Evolutionary conservation across 805 yeast genomes (phyloP), one percentile per base, ranked within the genome.

Genomic region (Schwanniomyces polymorphus): DNA sequence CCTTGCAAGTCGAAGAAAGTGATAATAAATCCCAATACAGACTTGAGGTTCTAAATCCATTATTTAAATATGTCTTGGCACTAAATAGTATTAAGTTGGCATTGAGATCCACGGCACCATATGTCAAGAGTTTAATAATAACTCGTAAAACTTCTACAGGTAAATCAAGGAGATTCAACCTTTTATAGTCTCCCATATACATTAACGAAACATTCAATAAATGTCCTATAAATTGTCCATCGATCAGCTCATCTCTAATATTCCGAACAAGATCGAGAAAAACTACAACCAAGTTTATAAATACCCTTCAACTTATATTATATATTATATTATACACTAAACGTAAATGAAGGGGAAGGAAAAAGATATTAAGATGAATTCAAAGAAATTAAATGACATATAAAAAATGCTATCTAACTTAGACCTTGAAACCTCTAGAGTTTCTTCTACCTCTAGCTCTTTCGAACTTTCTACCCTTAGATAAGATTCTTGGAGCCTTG

Each of bases 361-460:
- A 18, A 23, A 17, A 43, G 38, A 34, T 34, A 41, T 37, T 14
- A 41, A 43, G 41, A 41, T 27, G 41, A 37, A 41, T 26, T 33
- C 27, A 38, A 43, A 26, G 41, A 27, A 29, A 38, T 18, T 27
- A 46, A 43, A 37, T 37, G 21, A 25, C 41, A 38, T n/a, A 38
- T 38, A 38, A 18, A 37, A 11, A n/a, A 41, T 27, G 39, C 38
- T 40, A 43, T 34, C 47, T 49, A 53, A 56, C 63, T 90, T 92
- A 94, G 81, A 94, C 99, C 88, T 94, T 94, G 99, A 94, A 94
- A 84, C 97, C 99, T 86, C 95, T 91, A 64, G 98, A 91, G 78
- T 83, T 86, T 84, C 99, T 86, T 80, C 87, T 95, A 86, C 99
- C 99, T 89, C 99, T 94, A 71, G 97, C 99, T 81, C 94, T 91